A percentile compares a stretch with the other conserved stretches of the same genome.
phyloP scores from a whole-genome alignment of 1,284 basidiomycete genomes.

The Grifola frondosa region DNA sequence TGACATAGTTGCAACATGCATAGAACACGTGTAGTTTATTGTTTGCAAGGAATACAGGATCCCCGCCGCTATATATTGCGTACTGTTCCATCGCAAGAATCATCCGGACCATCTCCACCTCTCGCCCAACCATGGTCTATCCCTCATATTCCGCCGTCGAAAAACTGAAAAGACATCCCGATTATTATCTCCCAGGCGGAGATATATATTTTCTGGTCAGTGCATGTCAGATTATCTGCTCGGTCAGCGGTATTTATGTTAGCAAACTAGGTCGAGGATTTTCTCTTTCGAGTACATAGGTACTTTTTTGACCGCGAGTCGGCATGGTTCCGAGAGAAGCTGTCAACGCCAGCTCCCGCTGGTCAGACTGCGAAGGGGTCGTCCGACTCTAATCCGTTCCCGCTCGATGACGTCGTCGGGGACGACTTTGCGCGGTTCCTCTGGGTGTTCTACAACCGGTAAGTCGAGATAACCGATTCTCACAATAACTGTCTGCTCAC shows the following conservation, averaged over 20 bases:
- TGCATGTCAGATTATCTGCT: conserved; percentile 21
- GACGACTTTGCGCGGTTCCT: conserved; percentile 55
- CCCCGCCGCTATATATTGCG: conserved; percentile 22
- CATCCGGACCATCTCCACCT: conserved; percentile 27
- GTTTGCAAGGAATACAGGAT: conserved; percentile 12
- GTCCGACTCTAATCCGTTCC: conserved; percentile 47
- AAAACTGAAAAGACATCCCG: conserved; percentile 37
- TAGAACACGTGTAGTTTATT: conserved; percentile 39
- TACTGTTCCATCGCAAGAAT: conserved; percentile 12
- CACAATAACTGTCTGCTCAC: too few species aligned
- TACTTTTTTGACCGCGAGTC: conserved; percentile 69
- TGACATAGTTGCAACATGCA: conserved; percentile 34
- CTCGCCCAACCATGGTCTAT: conserved; percentile 27
- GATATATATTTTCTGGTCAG: conserved; percentile 56
- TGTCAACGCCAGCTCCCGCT: conserved; percentile 43
- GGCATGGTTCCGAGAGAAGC: conserved; percentile 42
- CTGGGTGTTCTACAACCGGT: conserved; percentile 74
- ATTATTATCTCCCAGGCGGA: conserved; percentile 53
- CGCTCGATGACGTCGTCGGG: conserved; percentile 45
- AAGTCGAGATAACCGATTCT: conserved; percentile 30
- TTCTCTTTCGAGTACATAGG: conserved; percentile 57
- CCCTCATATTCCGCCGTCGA: conserved; percentile 33
- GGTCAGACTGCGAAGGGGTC: conserved; percentile 43
- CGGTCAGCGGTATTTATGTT: conserved; percentile 4
- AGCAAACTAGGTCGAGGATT: conserved; percentile 41